These are phyloP conservation scores for Backusella liffmaniae DNA, from an alignment of 192 early-diverging fungal genomes.

Conservation along the genomic window DNA sequence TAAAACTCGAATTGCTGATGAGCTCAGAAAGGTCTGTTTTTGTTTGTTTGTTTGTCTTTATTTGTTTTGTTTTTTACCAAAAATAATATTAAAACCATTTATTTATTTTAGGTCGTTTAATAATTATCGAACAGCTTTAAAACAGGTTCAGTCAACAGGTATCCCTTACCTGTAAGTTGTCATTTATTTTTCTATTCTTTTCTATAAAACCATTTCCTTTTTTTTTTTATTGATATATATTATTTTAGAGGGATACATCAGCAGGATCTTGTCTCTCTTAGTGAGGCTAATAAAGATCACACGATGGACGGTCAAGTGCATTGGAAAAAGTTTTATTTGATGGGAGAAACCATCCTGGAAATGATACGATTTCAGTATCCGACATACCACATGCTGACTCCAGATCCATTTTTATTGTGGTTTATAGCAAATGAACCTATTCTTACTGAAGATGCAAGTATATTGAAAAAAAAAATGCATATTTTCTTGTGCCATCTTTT, in stretches of 20 bases:
- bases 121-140: constrained; percentile 63
- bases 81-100: not conserved
- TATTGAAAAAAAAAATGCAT: constrained; percentile 4
- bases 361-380: constrained; percentile 27
- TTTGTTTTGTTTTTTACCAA: not conserved
- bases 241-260: constrained; percentile 50
- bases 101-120: constrained; percentile 49
- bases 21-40: constrained; percentile 48
- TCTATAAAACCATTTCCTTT: not conserved
- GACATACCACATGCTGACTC: constrained; percentile 14
- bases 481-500: not conserved
- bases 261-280: constrained; percentile 69
- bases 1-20: constrained; percentile 67
- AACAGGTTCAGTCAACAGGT: constrained; percentile 54
- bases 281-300: constrained; percentile 67
- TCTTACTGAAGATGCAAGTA: constrained; percentile 29
- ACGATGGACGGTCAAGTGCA: constrained; percentile 65
- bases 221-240: not conserved
- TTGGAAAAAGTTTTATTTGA: constrained; percentile 68
- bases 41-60: not conserved
- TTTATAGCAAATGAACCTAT: constrained; percentile 27
- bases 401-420: constrained; percentile 18
- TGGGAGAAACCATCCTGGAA: constrained; percentile 40
- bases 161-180: constrained; percentile 74
- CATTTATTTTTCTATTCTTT: not conserved